Conservation (phyloP, 169 alveolate species). For the Plasmodium vivax region DNA sequence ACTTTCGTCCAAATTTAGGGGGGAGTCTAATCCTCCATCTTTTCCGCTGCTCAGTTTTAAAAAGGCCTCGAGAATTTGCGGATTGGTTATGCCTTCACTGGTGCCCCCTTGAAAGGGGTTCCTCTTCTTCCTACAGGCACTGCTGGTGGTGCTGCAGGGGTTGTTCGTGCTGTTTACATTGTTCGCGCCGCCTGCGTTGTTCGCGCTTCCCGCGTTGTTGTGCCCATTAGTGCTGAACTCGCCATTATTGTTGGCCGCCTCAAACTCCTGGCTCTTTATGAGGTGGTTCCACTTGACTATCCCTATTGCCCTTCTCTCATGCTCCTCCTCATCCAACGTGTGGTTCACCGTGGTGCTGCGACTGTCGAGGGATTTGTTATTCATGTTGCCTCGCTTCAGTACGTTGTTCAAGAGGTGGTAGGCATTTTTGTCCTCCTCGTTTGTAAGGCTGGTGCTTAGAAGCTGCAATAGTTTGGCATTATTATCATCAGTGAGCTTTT, state of each 20-base stretch:
- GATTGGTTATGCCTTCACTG: background rate
- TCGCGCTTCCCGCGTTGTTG: background rate
- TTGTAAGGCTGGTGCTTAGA: background rate
- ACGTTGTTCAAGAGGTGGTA: conserved; percentile 24
- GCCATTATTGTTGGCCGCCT: background rate
- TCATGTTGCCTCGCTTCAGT: background rate
- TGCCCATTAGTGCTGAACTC: background rate
- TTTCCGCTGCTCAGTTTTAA: background rate
- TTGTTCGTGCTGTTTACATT: background rate
- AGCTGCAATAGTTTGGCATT: conserved; percentile 9
- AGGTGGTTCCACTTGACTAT: background rate
- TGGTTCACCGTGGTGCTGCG: background rate
- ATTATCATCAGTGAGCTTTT: background rate
- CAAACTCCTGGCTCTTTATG: background rate
- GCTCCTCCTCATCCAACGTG: background rate
- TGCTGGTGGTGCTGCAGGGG: background rate
- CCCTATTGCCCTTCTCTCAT: background rate
- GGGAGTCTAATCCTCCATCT: background rate
- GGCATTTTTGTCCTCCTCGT: conserved; percentile 49
- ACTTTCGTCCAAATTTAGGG: background rate
- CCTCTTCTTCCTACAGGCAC: background rate
- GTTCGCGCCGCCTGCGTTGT: background rate
- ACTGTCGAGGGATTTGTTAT: background rate
- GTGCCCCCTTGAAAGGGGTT: background rate
- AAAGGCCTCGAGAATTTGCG: background rate